Conservation (phyloP, 176 grass and related monocot species). For the Raddia distichophylla region DNA sequence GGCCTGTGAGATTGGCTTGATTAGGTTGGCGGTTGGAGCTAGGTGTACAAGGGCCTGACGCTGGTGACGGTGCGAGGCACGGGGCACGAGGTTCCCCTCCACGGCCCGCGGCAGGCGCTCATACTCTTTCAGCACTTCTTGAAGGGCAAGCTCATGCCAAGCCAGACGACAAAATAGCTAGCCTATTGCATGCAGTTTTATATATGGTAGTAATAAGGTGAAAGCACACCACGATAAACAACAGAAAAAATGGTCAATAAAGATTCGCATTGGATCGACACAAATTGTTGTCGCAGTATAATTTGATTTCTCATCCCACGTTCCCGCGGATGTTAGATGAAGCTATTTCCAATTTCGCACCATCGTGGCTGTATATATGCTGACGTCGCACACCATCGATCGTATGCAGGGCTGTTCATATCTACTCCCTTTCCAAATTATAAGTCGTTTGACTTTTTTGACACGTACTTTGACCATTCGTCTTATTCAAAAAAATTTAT, state of each 20-base stretch:
- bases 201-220: not conserved
- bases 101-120: slow-evolving; percentile 31
- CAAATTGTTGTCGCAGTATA: not conserved
- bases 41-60: slow-evolving; percentile 40
- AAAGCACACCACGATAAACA: not conserved
- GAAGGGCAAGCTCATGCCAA: slow-evolving; percentile 25
- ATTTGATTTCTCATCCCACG: not conserved
- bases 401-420: no score
- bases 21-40: slow-evolving; percentile 51
- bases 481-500: no score
- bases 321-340: not conserved
- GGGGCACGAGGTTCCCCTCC: slow-evolving; percentile 37
- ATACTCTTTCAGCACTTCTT: slow-evolving; percentile 37
- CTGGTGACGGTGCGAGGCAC: slow-evolving; percentile 32
- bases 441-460: no score
- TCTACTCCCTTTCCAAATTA: no score
- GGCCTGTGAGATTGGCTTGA: not conserved
- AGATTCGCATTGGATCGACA: not conserved
- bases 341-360: not conserved
- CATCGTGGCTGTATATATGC: no score
- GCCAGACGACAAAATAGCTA: not conserved
- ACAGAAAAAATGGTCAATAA: not conserved
- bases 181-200: not conserved
- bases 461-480: no score
- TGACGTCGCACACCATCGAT: no score